Evolutionary conservation across 805 yeast species (phyloP), one percentile per base, ranked within the genome.

Genomic region (Saccharomycopsis sp.): DNA sequence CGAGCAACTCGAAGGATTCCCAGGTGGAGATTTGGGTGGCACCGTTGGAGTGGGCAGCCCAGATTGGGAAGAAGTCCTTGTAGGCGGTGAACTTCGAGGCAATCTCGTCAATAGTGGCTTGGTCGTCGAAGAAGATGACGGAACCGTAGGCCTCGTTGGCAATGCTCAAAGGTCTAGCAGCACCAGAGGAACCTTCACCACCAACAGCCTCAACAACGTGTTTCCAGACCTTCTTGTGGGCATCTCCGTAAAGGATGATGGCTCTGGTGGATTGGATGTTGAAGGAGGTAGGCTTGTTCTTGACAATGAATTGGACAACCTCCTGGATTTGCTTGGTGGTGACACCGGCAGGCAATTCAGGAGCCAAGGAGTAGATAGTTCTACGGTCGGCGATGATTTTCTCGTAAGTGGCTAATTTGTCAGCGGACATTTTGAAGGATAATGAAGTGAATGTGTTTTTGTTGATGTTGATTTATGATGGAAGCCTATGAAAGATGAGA

Each of bases 221-320:
- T 57, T 69, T 69, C 83, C 84, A 79, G 16, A 78, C 74, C 56
- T 70, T 63, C 58, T 71, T 73, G 71, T 77, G 81, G 52, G 75
- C 63, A 1, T 67, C 75, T 59, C 80, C 81, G 54, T 76, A 73
- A 53, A 79, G 52, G 60, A 79, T 72, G 23, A 78, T 65, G 21
- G 82, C 82, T 52, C 83, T 74, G 65, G 73, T 70, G 51, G 75
- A 71, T 68, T 79, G 84, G 51, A 78, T 73, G 72, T 79, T 79
- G 75, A 78, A 79, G 24, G 78, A 66, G 20, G 81, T 75, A 65
- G 84, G 84, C 15, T 79, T 75, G 64, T 75, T 68, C 65, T 75
- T 77, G 55, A 79, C 71, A 51, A 78, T 71, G 34, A 71, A 68
- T 65, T 75, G 74, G n/a, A 78, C 77, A 46, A 75, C 63, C 34